phyloP scores from a whole-genome alignment of 2,329 filamentous ascomycete species.

The Mariannaea sp. region DNA sequence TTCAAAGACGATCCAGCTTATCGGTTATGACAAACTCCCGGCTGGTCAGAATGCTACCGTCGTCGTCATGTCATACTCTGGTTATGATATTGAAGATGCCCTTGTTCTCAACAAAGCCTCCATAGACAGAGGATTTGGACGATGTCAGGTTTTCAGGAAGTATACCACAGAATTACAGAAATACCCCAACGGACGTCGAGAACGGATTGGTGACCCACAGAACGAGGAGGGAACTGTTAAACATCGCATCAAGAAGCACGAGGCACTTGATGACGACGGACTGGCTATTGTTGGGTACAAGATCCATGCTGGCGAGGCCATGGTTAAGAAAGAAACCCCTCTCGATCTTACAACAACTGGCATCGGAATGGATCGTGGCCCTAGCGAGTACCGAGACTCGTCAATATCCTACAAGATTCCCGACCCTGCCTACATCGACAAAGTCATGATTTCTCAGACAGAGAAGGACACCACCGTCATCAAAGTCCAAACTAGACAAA shows the following conservation, averaged over 20 bases:
- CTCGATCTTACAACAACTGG: slow-evolving; percentile 75
- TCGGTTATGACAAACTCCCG: slow-evolving; percentile 96
- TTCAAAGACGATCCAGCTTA: slow-evolving; percentile 92
- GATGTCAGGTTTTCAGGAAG: slow-evolving; percentile 98
- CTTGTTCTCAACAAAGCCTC: slow-evolving; percentile 96
- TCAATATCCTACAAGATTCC: slow-evolving; percentile 80
- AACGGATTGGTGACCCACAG: slow-evolving; percentile 64
- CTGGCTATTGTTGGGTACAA: slow-evolving; percentile 84
- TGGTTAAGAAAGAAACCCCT: slow-evolving; percentile 88
- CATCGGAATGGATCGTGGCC: slow-evolving; percentile 68
- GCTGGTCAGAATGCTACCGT: slow-evolving; percentile 97
- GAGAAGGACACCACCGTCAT: slow-evolving; percentile 85
- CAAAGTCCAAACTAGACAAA: slow-evolving; percentile 97
- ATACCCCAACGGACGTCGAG: slow-evolving; percentile 79
- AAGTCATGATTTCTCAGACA: slow-evolving; percentile 90
- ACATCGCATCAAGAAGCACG: slow-evolving; percentile 68
- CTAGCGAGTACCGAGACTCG: slow-evolving; percentile 68
- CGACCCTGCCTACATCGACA: slow-evolving; percentile 90
- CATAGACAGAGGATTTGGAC: slow-evolving; percentile 90
- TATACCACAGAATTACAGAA: slow-evolving; percentile 84
- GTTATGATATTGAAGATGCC: slow-evolving; percentile 99
- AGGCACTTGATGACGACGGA: slow-evolving; percentile 81
- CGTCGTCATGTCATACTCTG: slow-evolving; percentile 98
- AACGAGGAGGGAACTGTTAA: slow-evolving; percentile 65
- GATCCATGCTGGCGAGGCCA: slow-evolving; percentile 78